These are phyloP conservation scores for Perkinsela sp. DNA, from an alignment of 208 protist genomes.

Conservation along the genomic window DNA sequence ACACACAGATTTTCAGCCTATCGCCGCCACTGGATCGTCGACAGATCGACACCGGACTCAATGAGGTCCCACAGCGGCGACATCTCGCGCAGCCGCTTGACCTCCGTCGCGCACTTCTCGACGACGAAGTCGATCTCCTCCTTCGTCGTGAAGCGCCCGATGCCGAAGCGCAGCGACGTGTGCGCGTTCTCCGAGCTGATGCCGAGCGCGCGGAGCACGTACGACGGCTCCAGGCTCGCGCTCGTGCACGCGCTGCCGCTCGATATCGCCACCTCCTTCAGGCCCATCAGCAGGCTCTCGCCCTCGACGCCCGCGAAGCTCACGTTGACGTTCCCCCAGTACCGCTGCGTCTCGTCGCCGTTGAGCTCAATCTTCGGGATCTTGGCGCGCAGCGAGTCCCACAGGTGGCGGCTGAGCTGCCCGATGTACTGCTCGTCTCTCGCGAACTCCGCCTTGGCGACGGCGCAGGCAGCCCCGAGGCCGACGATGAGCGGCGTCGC, in stretches of 20 bases:
- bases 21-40: not conserved
- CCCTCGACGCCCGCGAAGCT: constrained; percentile 96
- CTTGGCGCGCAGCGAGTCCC: constrained; percentile 35
- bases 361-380: constrained; percentile 70
- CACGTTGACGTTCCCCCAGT: constrained; percentile 87
- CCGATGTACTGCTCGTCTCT: constrained; percentile 53
- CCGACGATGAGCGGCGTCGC: constrained; percentile 71
- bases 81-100: constrained; percentile 83
- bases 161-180: constrained; percentile 93
- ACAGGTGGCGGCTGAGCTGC: constrained; percentile 44
- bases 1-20: too few species aligned
- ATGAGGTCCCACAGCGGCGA: constrained; percentile 93
- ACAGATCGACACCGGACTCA: not conserved
- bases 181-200: constrained; percentile 90
- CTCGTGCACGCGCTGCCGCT: constrained; percentile 93
- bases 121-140: constrained; percentile 71
- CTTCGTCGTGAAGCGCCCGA: constrained; percentile 90
- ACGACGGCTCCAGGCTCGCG: constrained; percentile 92
- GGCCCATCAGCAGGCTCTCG: constrained; percentile 89
- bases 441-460: constrained; percentile 73
- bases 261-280: constrained; percentile 80
- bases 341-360: constrained; percentile 61
- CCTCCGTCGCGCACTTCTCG: constrained; percentile 52
- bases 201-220: constrained; percentile 92
- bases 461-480: constrained; percentile 65